Base-by-base conservation (phyloP, 148 eudicot species). In the Persicaria maculosa region DNA sequence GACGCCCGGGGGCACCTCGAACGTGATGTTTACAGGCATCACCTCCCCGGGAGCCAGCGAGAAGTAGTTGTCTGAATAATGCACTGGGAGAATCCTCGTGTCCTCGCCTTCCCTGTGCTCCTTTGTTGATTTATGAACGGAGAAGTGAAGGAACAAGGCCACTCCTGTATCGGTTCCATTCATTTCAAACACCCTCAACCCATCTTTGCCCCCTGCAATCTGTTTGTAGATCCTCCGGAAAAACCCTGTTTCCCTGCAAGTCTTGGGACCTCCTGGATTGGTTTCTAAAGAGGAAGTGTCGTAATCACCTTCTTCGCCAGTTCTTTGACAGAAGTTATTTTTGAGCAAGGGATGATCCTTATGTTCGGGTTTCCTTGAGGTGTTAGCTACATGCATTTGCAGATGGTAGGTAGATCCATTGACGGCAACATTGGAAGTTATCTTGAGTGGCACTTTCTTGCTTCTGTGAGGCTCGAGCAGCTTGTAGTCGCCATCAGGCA, bases 11-110 rank as follows among this genome's bases (percentile, higher is more conserved):
- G 97, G 96, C 44, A 87, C 97, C 82, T 96, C 94, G 68, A 96
- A 96, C 5, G 84, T 84, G 48, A 96, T 76, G 52, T 64, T 88
- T 47, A 96, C 54, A 10, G 86, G 58, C 86, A 88, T 86, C 12
- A 25, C 81, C 75, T 92, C 97, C 72, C 97, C 99, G 2, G 99
- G 97, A 45, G 85, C 97, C 61, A 96, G 73, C 0, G 97, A 92
- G 80, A 96, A 89, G 77, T 96, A 96, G 79, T 95, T 96, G 80
- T 95, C 93, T 3, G 99, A 92, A 84, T 96, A 96, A 85, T 96
- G 97, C 72, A 95, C 99, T 12, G 97, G 97, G 74, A 96, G 89
- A 73, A 96, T 88, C 75, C 99, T 79, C 12, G 94, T 84, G 83
- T 96, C 99, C 76, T 85, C 90, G 17, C 91, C 94, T 76, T 88